A percentile compares a stretch with the other conserved stretches of the same genome.
phyloP scores from a whole-genome alignment of 2,329 filamentous ascomycete species.

The Colletotrichum sp. region DNA sequence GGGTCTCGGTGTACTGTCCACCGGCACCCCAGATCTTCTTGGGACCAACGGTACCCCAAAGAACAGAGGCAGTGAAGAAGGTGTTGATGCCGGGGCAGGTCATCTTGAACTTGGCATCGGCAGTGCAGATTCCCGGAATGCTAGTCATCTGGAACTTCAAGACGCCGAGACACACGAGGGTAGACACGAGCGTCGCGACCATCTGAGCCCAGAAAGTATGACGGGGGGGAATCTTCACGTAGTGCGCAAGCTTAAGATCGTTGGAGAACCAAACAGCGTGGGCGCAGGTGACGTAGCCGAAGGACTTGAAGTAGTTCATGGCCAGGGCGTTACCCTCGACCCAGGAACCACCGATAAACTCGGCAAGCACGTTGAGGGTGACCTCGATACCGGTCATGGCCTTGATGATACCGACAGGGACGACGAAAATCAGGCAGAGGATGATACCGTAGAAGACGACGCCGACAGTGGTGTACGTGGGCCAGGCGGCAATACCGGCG shows the following conservation, averaged over 20 bases:
- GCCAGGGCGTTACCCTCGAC: constrained; percentile 54
- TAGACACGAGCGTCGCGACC: constrained; percentile 56
- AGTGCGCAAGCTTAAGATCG: constrained; percentile 54
- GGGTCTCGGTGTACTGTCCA: constrained; percentile 37
- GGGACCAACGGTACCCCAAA: constrained; percentile 45
- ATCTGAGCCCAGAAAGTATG: constrained; percentile 65
- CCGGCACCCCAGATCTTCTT: constrained; percentile 38
- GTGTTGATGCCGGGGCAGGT: constrained; percentile 41
- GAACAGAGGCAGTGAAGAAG: constrained; percentile 44
- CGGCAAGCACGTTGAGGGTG: constrained; percentile 56
- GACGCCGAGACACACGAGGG: constrained; percentile 54
- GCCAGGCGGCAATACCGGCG: constrained; percentile 50
- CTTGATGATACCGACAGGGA: constrained; percentile 57
- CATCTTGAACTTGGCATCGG: constrained; percentile 37
- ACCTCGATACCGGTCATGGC: constrained; percentile 58
- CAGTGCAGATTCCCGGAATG: constrained; percentile 40
- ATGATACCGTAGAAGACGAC: constrained; percentile 56
- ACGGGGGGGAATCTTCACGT: constrained; percentile 66
- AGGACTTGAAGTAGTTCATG: constrained; percentile 61
- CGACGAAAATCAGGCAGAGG: constrained; percentile 54
- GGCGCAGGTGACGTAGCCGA: constrained; percentile 38
- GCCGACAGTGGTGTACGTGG: constrained; percentile 54
- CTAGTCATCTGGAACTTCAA: constrained; percentile 47
- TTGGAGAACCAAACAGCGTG: constrained; percentile 26
- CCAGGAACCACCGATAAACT: constrained; percentile 57